phyloP scores from a whole-genome alignment of 1,139 yeast genomes.

The Diutina mesorugosa region DNA sequence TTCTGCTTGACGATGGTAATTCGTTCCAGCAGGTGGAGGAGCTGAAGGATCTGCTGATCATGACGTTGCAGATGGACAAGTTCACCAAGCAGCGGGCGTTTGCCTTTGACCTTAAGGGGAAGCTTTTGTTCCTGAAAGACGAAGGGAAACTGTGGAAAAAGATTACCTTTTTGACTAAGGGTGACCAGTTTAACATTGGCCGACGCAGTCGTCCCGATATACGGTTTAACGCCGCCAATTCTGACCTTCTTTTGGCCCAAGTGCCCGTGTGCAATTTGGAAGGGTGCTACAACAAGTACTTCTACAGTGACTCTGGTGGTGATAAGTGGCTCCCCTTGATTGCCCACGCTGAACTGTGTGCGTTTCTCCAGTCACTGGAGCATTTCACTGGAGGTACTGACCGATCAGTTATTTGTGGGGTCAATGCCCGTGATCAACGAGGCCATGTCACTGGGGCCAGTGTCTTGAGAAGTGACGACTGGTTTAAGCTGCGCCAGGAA shows the following conservation, averaged over 20 bases:
- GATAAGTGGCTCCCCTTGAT: slow-evolving; percentile 31
- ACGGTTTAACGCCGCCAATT: slow-evolving; percentile 26
- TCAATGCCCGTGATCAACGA: slow-evolving; percentile 18
- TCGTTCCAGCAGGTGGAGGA: slow-evolving; percentile 31
- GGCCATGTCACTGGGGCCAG: slow-evolving; percentile 30
- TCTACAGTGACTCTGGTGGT: slow-evolving; percentile 37
- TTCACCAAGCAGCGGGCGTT: slow-evolving; percentile 37
- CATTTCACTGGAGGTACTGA: slow-evolving; percentile 26
- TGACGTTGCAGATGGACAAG: slow-evolving; percentile 28
- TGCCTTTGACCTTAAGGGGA: slow-evolving; percentile 24
- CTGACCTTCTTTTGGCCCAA: slow-evolving; percentile 26
- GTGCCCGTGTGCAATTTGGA: slow-evolving; percentile 21
- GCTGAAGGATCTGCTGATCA: slow-evolving; percentile 13
- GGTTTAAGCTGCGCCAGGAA: slow-evolving; percentile 25
- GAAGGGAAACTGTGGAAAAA: slow-evolving; percentile 45
- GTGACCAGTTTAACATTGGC: slow-evolving; percentile 6
- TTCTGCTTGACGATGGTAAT: slow-evolving; percentile 49
- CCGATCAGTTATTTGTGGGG: slow-evolving; percentile 36
- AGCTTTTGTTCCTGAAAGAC: slow-evolving; percentile 42
- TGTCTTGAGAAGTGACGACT: slow-evolving; percentile 39
- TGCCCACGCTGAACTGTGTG: slow-evolving; percentile 27
- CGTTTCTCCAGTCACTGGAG: slow-evolving; percentile 33
- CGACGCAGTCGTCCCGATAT: slow-evolving; percentile 7
- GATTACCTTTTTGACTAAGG: slow-evolving; percentile 14
- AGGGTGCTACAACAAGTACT: slow-evolving; percentile 25